Evolutionary conservation across 208 protist species (phyloP), one percentile per base, ranked within the genome.

Genomic region (Crithidia brevicula): DNA sequence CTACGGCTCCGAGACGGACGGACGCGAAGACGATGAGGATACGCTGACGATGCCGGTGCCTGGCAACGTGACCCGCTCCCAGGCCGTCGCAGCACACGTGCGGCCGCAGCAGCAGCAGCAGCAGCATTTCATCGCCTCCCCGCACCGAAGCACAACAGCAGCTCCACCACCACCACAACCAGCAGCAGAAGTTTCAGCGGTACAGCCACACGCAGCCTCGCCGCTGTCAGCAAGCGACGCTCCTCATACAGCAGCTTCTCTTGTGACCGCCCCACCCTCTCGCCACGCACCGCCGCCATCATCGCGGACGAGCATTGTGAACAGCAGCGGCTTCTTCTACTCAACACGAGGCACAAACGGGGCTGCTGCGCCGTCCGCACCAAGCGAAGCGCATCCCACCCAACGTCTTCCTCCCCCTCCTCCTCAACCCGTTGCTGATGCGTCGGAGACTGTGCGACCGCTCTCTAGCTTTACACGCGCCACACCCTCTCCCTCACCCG

Each of bases 251-350:
- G 22, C 11, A 47, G 15, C 8, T n/a, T n/a, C n/a, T n/a, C n/a
- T n/a, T n/a, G n/a, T n/a, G n/a, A n/a, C n/a, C n/a, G n/a, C n/a
- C n/a, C n/a, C n/a, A n/a, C n/a, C n/a, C n/a, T n/a, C n/a, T n/a
- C n/a, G n/a, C n/a, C n/a, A n/a, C n/a, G n/a, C 42, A 13, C 42
- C 16, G 42, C 18, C 9, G 42, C 42, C 42, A 47, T 45, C 46
- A 30, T 50, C 18, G 3, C 59, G 59, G 15, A 27, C 51, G 2
- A 61, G 30, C 28, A 61, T 67, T 33, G 51, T 67, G 1, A 13
- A 61, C 43, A 56, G 42, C 68, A 74, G 68, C 42, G 68, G 52
- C 43, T 74, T 56, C 43, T 54, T 47, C 68, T 66, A 52, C 58
- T 54, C 57, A 0, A 51, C 57, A 16, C 56, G 66, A 4, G 33